A percentile compares a stretch with the other conserved stretches of the same genome.
Evolutionary conservation across 169 alveolate genomes (phyloP).

Genomic region (Babesia gibsoni): DNA sequence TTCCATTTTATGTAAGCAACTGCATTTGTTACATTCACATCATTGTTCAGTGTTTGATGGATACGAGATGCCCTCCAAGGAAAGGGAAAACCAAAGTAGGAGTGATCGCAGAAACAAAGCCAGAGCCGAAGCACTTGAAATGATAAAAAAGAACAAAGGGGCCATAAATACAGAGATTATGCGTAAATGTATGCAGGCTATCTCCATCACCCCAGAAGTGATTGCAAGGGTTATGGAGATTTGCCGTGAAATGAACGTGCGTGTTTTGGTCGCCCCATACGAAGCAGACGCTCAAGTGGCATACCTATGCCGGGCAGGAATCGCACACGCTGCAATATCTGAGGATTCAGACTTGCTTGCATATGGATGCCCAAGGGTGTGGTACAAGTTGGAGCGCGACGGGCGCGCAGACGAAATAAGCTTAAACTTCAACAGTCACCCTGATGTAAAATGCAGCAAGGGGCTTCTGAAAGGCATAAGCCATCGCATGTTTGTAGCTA

Average conservation of each 20-base stretch:
- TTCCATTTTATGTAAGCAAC: too few relatives aligned
- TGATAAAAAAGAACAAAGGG: conserved; percentile 53
- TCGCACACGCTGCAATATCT: conserved; percentile 82
- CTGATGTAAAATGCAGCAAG: conserved; percentile 43
- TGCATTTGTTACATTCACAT: too few relatives aligned
- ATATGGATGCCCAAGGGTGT: conserved; percentile 89
- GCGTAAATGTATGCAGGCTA: conserved; percentile 75
- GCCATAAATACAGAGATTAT: conserved; percentile 58
- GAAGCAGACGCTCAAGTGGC: conserved; percentile 99
- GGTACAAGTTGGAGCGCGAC: conserved; percentile 75
- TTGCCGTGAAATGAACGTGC: conserved; percentile 71
- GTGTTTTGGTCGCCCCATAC: conserved; percentile 94
- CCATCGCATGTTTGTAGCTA: conserved; percentile 69
- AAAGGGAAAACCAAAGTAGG: conserved; percentile 65
- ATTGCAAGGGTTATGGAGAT: conserved; percentile 61
- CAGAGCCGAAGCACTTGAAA: conserved; percentile 68
- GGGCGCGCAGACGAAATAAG: conserved; percentile 71
- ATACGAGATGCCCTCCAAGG: conserved; percentile 78
- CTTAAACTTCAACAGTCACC: conserved; percentile 47
- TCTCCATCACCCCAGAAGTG: conserved; percentile 72
- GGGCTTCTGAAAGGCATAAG: conserved; percentile 64
- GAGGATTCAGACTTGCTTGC: conserved; percentile 94
- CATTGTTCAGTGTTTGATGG: conserved; percentile 76
- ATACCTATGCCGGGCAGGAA: conserved; percentile 87
- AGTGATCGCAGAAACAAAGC: conserved; percentile 74